Conservation (phyloP, 768 basidiomycete genomes). For the Trametopsis cervina region DNA sequence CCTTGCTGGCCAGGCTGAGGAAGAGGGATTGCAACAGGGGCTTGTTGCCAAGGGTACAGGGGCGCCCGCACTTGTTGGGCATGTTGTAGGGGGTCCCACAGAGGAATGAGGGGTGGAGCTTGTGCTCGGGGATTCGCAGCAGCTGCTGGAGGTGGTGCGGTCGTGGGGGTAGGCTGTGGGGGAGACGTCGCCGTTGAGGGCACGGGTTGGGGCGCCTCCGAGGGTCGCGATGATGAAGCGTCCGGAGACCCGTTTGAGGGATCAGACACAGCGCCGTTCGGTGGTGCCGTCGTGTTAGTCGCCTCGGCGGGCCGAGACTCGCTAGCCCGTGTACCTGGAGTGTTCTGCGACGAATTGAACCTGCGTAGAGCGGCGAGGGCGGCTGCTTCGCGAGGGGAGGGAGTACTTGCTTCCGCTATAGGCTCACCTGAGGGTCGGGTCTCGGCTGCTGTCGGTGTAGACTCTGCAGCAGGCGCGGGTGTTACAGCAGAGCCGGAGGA, state of each 20-base stretch:
- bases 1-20: too few species aligned
- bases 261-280: background rate
- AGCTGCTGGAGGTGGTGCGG: slow-evolving; percentile 2
- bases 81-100: background rate
- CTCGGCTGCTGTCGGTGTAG: slow-evolving; percentile 10
- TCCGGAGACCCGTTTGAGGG: background rate
- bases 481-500: background rate
- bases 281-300: slow-evolving; percentile 1
- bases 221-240: too few species aligned
- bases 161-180: slow-evolving; percentile 8
- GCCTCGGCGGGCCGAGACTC: slow-evolving; percentile 1
- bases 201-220: background rate
- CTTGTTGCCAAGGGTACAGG: background rate
- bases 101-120: slow-evolving; percentile 6
- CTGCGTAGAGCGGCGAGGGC: slow-evolving; percentile 63
- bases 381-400: slow-evolving; percentile 44
- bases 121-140: slow-evolving; percentile 10
- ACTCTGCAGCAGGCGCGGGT: background rate
- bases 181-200: slow-evolving; percentile 5
- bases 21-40: too few species aligned
- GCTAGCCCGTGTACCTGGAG: slow-evolving; percentile 7
- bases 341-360: slow-evolving; percentile 18
- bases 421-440: slow-evolving; percentile 2
- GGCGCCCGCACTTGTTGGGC: background rate
- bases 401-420: slow-evolving; percentile 15